phyloP scores from a whole-genome alignment of 1,284 basidiomycete species.

The Earliella scabrosa region DNA sequence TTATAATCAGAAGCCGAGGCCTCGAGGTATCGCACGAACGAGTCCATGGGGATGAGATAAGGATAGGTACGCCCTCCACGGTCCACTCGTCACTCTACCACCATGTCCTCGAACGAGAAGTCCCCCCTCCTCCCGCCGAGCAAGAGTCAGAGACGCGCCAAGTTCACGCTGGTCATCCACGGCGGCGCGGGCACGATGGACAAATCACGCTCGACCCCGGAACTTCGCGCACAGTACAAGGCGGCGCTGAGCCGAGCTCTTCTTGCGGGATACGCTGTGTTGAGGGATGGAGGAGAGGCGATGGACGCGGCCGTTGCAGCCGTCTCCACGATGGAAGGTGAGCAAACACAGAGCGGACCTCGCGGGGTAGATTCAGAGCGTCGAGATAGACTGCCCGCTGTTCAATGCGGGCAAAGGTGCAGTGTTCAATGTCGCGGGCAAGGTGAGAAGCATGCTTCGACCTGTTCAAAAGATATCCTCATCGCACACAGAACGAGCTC shows the following conservation, averaged over 20 bases:
- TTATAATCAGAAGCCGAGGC: no score
- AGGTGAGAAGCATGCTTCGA: conserved; percentile 45
- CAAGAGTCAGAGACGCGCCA: conserved; percentile 5
- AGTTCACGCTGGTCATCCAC: conserved; percentile 70
- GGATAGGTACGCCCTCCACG: background rate
- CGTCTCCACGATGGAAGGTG: conserved; percentile 75
- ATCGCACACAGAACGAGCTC: conserved; percentile 67
- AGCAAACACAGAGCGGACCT: conserved; percentile 4
- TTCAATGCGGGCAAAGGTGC: conserved; percentile 83
- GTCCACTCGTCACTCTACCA: background rate
- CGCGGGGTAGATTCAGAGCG: background rate
- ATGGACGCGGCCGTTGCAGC: conserved; percentile 84
- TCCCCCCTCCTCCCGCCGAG: background rate
- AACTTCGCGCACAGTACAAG: conserved; percentile 63
- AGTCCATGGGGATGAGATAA: no score
- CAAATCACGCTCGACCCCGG: conserved; percentile 62
- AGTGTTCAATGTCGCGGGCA: conserved; percentile 79
- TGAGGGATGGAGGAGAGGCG: conserved; percentile 72
- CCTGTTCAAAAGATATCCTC: background rate
- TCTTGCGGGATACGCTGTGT: conserved; percentile 63
- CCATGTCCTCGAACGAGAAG: conserved; percentile 9
- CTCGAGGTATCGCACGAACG: no score
- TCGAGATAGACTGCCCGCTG: conserved; percentile 63
- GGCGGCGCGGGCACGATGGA: conserved; percentile 79
- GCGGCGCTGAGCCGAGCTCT: conserved; percentile 58